Conservation (phyloP, 2,329 filamentous ascomycete genomes). For the Phialophora macrospora region DNA sequence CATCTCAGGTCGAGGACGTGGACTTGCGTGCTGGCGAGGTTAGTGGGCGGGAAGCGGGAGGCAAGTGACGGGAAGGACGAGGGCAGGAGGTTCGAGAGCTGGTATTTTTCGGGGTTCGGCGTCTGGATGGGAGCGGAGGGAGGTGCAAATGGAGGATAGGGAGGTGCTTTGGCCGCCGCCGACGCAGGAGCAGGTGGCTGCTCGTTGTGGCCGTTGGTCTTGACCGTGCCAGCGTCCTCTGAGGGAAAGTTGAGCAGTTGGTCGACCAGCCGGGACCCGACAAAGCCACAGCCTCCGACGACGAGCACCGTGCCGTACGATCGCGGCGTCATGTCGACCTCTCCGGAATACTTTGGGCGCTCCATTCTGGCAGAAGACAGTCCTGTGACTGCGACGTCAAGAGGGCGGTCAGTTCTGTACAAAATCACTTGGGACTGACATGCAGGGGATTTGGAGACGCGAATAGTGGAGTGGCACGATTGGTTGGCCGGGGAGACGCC, state of each 20-base stretch:
- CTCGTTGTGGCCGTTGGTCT: constrained; percentile 8
- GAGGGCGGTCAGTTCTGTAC: not conserved
- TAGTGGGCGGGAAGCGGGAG: constrained; percentile 50
- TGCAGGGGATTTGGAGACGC: constrained; percentile 12
- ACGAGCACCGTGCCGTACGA: constrained; percentile 73
- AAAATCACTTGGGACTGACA: not conserved
- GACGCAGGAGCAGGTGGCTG: not conserved
- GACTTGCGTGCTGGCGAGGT: constrained; percentile 57
- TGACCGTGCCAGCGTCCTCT: constrained; percentile 39
- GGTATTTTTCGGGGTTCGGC: constrained; percentile 42
- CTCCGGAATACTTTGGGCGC: not conserved
- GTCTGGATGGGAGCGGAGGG: constrained; percentile 38
- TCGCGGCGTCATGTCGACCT: constrained; percentile 40
- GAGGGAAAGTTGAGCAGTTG: constrained; percentile 68
- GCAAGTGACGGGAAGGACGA: constrained; percentile 47
- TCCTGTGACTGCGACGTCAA: not conserved
- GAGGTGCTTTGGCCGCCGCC: not conserved
- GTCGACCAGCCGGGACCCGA: constrained; percentile 80
- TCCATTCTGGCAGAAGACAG: constrained; percentile 17
- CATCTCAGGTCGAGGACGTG: constrained; percentile 75
- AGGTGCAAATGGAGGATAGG: constrained; percentile 16
- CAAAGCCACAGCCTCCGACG: constrained; percentile 82
- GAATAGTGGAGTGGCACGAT: not conserved
- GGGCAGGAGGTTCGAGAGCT: constrained; percentile 40
- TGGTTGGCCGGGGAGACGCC: not conserved